Percentiles rank a stretch among this genome's conserved stretches.
Evolutionary conservation across 805 yeast genomes (phyloP).

Genomic region (Myxozyma kluyveri): DNA sequence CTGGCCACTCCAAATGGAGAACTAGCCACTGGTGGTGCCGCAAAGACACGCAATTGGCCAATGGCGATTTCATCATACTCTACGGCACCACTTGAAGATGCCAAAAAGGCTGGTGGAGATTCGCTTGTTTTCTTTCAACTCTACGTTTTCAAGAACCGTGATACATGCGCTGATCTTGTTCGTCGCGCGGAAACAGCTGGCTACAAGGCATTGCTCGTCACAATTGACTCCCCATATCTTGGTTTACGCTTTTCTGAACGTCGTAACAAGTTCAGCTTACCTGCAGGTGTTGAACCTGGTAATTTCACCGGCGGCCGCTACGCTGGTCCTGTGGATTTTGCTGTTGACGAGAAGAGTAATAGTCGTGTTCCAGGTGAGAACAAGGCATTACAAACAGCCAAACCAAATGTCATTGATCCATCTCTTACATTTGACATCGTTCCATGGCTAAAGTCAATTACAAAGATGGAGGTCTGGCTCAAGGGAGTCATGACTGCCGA

Average conservation of each 20-base stretch:
- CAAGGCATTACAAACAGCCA: constrained; percentile 9
- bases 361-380: constrained; percentile 20
- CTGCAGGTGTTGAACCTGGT: constrained; percentile 33
- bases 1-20: constrained; percentile 38
- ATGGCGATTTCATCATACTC: constrained; percentile 32
- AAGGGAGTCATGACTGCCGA: constrained; percentile 70
- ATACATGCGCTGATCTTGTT: constrained; percentile 28
- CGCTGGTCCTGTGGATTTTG: constrained; percentile 27
- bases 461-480: constrained; percentile 49
- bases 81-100: constrained; percentile 29
- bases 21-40: constrained; percentile 34
- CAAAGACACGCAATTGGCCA: constrained; percentile 29
- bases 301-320: constrained; percentile 29
- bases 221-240: constrained; percentile 55
- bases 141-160: constrained; percentile 32
- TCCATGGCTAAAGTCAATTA: constrained; percentile 35
- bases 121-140: constrained; percentile 29
- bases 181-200: constrained; percentile 35
- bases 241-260: constrained; percentile 55
- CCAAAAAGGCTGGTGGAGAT: constrained; percentile 21
- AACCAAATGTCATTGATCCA: constrained; percentile 28
- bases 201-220: constrained; percentile 49
- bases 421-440: constrained; percentile 31
- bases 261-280: constrained; percentile 32
- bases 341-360: constrained; percentile 22